Percentiles rank a stretch among this genome's conserved stretches.
Conservation (phyloP, 1,139 yeast species). For the Diutina ranongensis region DNA sequence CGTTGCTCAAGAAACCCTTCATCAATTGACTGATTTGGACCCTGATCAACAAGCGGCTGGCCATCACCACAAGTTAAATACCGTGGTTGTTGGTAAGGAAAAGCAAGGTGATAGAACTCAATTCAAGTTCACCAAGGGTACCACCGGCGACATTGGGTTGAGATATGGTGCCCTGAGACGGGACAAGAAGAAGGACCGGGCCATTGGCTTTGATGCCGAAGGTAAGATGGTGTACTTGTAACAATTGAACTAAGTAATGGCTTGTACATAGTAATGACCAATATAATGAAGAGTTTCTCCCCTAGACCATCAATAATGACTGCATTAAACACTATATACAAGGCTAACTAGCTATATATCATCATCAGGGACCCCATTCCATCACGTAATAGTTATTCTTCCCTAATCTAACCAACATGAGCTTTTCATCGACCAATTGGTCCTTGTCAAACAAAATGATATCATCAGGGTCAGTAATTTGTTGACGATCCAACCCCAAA, state of each 20-base stretch:
- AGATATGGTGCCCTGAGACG: constrained; percentile 88
- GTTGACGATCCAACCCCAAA: constrained; percentile 51
- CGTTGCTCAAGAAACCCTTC: constrained; percentile 72
- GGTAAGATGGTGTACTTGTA: constrained; percentile 43
- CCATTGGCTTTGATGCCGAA: constrained; percentile 59
- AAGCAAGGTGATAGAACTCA: constrained; percentile 47
- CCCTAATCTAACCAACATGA: constrained; percentile 64
- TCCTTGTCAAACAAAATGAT: constrained; percentile 33
- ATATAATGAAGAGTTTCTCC: background rate
- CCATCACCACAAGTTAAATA: constrained; percentile 13
- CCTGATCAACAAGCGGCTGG: constrained; percentile 17
- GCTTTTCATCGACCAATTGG: constrained; percentile 45
- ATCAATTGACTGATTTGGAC: constrained; percentile 48
- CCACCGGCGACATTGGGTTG: constrained; percentile 76
- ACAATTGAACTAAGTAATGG: background rate
- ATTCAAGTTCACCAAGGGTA: constrained; percentile 66
- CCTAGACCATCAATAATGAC: no score
- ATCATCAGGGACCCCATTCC: no score
- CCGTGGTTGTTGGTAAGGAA: constrained; percentile 38
- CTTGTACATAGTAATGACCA: constrained; percentile 2
- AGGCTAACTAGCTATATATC: no score
- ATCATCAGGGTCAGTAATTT: constrained; percentile 39
- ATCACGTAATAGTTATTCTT: constrained; percentile 55
- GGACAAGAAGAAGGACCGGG: constrained; percentile 79
- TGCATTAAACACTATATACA: background rate